Conservation (phyloP, 2,329 filamentous ascomycete genomes). For the Monilinia vaccinii-corymbosi region DNA sequence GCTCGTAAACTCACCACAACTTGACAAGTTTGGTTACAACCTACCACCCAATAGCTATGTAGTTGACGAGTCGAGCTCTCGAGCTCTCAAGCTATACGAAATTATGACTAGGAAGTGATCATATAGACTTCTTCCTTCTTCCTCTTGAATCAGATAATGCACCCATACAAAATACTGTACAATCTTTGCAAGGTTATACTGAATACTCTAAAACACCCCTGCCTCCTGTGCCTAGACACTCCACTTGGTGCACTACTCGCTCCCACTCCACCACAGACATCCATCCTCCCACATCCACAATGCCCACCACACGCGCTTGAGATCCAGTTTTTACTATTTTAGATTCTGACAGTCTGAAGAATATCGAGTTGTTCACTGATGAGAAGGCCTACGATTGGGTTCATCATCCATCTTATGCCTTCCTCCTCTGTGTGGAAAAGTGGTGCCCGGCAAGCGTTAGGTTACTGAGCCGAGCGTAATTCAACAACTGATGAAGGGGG, state of each 20-base stretch:
- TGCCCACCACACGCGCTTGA: conserved; percentile 9
- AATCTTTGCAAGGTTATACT: not conserved
- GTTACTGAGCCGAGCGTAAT: conserved; percentile 6
- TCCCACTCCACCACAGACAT: not conserved
- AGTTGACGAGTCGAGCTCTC: not conserved
- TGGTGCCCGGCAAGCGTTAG: conserved; percentile 8
- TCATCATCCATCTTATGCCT: conserved; percentile 5
- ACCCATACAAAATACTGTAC: not conserved
- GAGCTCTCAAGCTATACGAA: not conserved
- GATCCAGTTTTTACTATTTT: conserved; percentile 3
- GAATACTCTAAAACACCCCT: not conserved
- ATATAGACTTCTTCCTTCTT: not conserved
- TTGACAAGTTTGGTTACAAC: not conserved
- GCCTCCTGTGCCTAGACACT: not conserved
- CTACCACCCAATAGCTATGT: not conserved
- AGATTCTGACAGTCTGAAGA: not conserved
- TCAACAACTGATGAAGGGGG: conserved; percentile 3
- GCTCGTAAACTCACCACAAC: not conserved
- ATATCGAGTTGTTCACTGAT: not conserved
- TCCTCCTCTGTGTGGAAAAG: conserved; percentile 1
- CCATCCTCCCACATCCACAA: conserved; percentile 6
- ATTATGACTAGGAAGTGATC: not conserved
- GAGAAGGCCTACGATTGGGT: not conserved
- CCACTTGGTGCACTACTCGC: not conserved
- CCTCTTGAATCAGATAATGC: not conserved